These are phyloP conservation scores for Pseudohyphozyma bogoriensis DNA, from an alignment of 768 basidiomycete genomes.

Conservation along the genomic window DNA sequence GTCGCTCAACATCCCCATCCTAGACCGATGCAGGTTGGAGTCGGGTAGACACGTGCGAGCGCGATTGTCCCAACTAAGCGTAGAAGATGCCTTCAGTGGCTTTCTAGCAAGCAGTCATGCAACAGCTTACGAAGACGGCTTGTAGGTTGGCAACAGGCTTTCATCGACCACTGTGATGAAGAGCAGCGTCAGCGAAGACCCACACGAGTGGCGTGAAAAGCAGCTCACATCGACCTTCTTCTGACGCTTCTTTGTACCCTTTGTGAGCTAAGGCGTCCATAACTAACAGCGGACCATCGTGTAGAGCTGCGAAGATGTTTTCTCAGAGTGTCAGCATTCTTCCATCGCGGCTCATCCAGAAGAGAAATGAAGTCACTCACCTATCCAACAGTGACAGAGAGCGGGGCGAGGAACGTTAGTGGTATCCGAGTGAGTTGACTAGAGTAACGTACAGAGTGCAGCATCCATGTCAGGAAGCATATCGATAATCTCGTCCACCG, in stretches of 20 bases:
- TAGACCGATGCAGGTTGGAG: background rate
- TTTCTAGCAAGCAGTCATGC: background rate
- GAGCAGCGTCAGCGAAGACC: background rate
- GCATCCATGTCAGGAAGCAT: conserved; percentile 22
- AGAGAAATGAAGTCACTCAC: too few relatives aligned
- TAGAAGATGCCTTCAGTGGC: background rate
- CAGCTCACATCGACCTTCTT: background rate
- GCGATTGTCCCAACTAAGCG: background rate
- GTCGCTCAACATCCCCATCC: background rate
- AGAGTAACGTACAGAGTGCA: conserved; percentile 1
- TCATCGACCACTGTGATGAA: background rate
- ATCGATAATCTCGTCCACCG: conserved; percentile 6
- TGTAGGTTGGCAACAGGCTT: background rate
- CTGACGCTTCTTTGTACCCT: background rate
- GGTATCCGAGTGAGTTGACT: too few relatives aligned
- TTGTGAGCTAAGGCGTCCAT: background rate
- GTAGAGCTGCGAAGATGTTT: too few relatives aligned
- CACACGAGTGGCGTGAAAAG: too few relatives aligned
- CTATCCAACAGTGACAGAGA: too few relatives aligned
- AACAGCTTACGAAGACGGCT: too few relatives aligned
- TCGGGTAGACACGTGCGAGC: conserved; percentile 5
- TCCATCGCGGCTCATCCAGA: too few relatives aligned
- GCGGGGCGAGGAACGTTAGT: too few relatives aligned
- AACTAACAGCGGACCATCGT: background rate
- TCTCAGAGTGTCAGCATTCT: too few relatives aligned